phyloP scores from a whole-genome alignment of 257 asterid genomes.

The Jaltomata sinuosa region DNA sequence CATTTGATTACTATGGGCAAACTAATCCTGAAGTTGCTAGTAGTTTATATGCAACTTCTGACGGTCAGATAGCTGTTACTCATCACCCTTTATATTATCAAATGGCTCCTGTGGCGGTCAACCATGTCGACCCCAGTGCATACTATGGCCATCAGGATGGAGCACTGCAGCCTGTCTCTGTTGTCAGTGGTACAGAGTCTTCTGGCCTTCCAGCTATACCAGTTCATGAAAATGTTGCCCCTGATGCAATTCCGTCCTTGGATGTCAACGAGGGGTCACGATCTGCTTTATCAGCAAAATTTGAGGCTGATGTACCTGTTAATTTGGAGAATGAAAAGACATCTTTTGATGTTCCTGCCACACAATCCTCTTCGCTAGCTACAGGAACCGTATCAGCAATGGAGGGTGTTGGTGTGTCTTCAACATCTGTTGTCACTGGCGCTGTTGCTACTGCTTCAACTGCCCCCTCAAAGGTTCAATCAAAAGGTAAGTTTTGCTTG shows the following conservation, averaged over 20 bases:
- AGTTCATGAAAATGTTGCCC: conserved; percentile 10
- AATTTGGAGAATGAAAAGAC: conserved; percentile 9
- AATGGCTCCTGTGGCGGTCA: conserved; percentile 40
- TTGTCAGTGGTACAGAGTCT: conserved; percentile 26
- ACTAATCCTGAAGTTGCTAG: conserved; percentile 32
- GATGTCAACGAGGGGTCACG: conserved; percentile 20
- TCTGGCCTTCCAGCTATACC: conserved; percentile 24
- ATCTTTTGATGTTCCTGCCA: conserved; percentile 18
- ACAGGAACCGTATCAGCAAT: conserved; percentile 17
- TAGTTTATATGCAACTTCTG: conserved; percentile 36
- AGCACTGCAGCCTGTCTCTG: conserved; percentile 24
- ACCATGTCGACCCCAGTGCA: conserved; percentile 42
- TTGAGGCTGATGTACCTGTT: conserved; percentile 13
- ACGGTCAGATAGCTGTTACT: conserved; percentile 44
- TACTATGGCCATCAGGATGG: conserved; percentile 58
- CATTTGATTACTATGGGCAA: conserved; percentile 53
- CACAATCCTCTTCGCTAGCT: conserved; percentile 20
- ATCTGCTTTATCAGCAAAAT: conserved; percentile 20
- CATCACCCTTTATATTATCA: conserved; percentile 60
- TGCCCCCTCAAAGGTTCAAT: conserved; percentile 40
- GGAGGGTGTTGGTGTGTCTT: conserved; percentile 20
- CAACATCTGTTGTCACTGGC: conserved; percentile 27
- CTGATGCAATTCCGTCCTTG: conserved; percentile 21
- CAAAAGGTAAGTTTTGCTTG: conserved; percentile 47
- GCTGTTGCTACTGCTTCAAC: conserved; percentile 33